Percentiles rank a stretch among this genome's conserved stretches.
Evolutionary conservation across 345 rosid species (phyloP).

Genomic region (Cardamine resedifolia): DNA sequence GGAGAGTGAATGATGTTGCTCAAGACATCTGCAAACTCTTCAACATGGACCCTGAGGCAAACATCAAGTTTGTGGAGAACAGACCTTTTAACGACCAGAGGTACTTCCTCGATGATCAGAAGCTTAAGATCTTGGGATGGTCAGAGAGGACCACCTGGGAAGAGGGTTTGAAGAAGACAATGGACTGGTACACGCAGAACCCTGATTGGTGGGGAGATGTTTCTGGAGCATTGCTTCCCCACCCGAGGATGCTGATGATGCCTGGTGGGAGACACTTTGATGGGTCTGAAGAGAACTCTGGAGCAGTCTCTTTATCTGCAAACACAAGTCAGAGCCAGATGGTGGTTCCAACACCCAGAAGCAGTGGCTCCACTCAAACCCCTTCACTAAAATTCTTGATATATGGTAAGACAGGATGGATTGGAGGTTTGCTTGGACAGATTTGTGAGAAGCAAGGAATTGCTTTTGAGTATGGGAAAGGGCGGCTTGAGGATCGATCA

Average conservation of each 20-base stretch:
- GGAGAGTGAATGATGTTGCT: constrained; percentile 87
- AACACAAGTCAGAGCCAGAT: constrained; percentile 52
- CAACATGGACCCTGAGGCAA: constrained; percentile 55
- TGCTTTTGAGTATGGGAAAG: constrained; percentile 61
- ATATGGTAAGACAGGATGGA: constrained; percentile 74
- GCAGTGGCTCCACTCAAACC: constrained; percentile 30
- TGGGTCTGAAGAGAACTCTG: constrained; percentile 57
- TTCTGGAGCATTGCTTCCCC: constrained; percentile 81
- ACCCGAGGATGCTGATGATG: constrained; percentile 87
- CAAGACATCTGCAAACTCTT: constrained; percentile 70
- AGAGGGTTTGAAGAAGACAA: constrained; percentile 77
- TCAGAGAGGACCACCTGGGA: constrained; percentile 74
- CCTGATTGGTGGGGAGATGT: constrained; percentile 96
- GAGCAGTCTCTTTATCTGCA: constrained; percentile 36
- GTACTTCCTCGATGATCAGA: constrained; percentile 79
- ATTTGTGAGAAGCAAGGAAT: constrained; percentile 65
- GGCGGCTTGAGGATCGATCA: constrained; percentile 61
- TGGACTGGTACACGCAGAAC: constrained; percentile 76
- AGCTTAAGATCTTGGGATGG: constrained; percentile 77
- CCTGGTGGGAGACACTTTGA: constrained; percentile 78
- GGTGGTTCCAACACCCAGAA: constrained; percentile 56
- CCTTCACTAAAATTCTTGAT: constrained; percentile 56
- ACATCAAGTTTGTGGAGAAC: constrained; percentile 75
- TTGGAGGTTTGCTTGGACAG: constrained; percentile 66
- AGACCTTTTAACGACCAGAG: constrained; percentile 88